Evolutionary conservation across 202 grass and related monocot genomes (phyloP).

Genomic region (Zizania palustris): DNA sequence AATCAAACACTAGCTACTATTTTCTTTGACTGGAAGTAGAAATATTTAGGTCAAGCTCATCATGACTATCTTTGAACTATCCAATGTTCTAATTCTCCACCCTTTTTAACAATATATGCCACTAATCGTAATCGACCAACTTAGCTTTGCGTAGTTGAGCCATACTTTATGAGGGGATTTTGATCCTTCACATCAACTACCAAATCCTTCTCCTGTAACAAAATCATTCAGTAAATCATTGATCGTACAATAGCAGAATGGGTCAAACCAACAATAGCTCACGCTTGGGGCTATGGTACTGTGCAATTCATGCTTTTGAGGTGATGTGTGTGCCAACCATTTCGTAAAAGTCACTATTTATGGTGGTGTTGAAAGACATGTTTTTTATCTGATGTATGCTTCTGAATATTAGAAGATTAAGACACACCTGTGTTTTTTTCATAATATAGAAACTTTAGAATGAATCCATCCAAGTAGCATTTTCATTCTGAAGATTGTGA

Average conservation of each 20-base stretch:
- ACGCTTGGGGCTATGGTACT: not conserved
- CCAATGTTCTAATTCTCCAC: not conserved
- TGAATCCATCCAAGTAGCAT: not conserved
- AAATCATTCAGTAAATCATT: slow-evolving; percentile 10
- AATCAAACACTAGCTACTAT: slow-evolving; percentile 24
- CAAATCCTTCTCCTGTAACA: not conserved
- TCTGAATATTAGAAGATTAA: not conserved
- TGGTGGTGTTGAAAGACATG: not conserved
- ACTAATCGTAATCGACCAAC: not conserved
- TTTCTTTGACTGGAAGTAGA: not conserved
- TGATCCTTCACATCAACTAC: not conserved
- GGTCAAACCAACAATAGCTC: no score
- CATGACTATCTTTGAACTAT: not conserved
- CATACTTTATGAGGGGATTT: not conserved
- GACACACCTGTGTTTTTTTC: not conserved
- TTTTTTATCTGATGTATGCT: slow-evolving; percentile 7
- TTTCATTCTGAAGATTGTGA: not conserved
- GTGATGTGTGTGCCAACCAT: not conserved
- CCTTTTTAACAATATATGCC: not conserved
- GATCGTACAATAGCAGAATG: no score
- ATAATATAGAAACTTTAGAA: not conserved
- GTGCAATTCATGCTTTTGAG: slow-evolving; percentile 20
- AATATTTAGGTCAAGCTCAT: slow-evolving; percentile 4
- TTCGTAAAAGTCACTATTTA: not conserved
- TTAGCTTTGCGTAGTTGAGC: not conserved